These are phyloP conservation scores for Monosporascus sp. DNA, from an alignment of 2,329 filamentous ascomycete species.

Conservation along the genomic window DNA sequence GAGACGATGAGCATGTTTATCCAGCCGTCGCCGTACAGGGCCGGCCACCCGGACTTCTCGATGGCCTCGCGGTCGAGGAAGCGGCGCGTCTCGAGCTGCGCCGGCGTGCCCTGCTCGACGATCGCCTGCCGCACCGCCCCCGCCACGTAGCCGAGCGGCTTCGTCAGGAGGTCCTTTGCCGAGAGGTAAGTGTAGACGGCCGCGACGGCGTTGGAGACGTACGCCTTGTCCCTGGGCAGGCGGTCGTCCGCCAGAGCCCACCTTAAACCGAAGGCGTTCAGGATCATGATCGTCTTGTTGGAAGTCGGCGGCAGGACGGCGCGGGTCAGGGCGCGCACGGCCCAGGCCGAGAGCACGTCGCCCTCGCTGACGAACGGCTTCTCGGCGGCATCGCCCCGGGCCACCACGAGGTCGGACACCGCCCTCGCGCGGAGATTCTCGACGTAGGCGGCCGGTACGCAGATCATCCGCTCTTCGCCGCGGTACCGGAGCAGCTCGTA, in stretches of 20 bases:
- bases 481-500: conserved; percentile 20
- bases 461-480: conserved; percentile 31
- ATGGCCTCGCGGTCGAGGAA: conserved; percentile 3
- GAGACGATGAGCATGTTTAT: conserved; percentile 23
- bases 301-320: conserved; percentile 16
- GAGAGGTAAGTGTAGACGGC: conserved; percentile 16
- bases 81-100: conserved; percentile 24
- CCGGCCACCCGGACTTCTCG: conserved; percentile 4
- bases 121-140: conserved; percentile 27
- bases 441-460: conserved; percentile 29
- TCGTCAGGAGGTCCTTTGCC: conserved; percentile 15
- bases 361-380: conserved; percentile 40
- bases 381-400: conserved; percentile 7
- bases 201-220: conserved; percentile 15
- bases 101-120: conserved; percentile 28
- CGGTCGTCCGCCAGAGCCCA: conserved; percentile 23
- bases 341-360: conserved; percentile 41
- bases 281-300: conserved; percentile 27
- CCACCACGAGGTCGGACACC: conserved; percentile 24
- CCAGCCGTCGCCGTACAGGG: conserved; percentile 13
- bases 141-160: conserved; percentile 14
- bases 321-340: conserved; percentile 23
- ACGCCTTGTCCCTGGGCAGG: conserved; percentile 20
- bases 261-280: conserved; percentile 36
- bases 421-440: conserved; percentile 18